Evolutionary conservation across 106 monocot species (phyloP).

Genomic region (Acorus gramineus): DNA sequence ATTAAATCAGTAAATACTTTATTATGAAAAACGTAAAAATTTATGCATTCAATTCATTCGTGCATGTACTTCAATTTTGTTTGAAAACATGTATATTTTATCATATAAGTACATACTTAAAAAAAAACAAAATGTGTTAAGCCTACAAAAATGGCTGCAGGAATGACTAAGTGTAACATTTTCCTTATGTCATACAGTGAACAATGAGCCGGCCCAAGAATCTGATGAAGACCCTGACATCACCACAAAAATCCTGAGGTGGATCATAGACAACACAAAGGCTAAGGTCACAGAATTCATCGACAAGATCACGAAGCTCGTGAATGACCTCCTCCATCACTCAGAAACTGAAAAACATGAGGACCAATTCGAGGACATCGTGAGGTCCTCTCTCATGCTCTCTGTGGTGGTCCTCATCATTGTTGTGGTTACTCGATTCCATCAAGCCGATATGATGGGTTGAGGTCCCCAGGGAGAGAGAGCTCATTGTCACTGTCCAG

Average conservation of each 20-base stretch:
- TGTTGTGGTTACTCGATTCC: slow-evolving; percentile 24
- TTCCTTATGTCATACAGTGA: too few species aligned
- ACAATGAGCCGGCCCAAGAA: neutral
- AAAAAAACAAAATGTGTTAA: too few species aligned
- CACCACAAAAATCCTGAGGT: slow-evolving; percentile 12
- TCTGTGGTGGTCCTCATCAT: slow-evolving; percentile 36
- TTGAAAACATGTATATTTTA: too few species aligned
- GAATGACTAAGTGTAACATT: too few species aligned
- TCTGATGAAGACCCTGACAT: slow-evolving; percentile 2
- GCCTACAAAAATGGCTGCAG: too few species aligned
- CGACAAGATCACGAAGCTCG: slow-evolving; percentile 28
- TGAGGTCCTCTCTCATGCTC: slow-evolving; percentile 49
- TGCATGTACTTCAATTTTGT: too few species aligned
- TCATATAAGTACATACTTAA: too few species aligned
- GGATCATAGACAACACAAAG: slow-evolving; percentile 32
- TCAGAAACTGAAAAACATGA: slow-evolving; percentile 8
- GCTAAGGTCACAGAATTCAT: slow-evolving; percentile 40
- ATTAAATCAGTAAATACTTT: too few species aligned
- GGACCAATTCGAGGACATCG: slow-evolving; percentile 9
- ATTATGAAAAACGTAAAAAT: too few species aligned
- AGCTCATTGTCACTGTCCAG: too few species aligned
- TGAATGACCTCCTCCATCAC: slow-evolving; percentile 27
- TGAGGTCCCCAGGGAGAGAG: too few species aligned
- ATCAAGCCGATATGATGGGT: neutral
- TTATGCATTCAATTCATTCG: too few species aligned